These are phyloP conservation scores for Chlorella ohadii DNA, from an alignment of 139 green algal genomes.

Conservation along the genomic window DNA sequence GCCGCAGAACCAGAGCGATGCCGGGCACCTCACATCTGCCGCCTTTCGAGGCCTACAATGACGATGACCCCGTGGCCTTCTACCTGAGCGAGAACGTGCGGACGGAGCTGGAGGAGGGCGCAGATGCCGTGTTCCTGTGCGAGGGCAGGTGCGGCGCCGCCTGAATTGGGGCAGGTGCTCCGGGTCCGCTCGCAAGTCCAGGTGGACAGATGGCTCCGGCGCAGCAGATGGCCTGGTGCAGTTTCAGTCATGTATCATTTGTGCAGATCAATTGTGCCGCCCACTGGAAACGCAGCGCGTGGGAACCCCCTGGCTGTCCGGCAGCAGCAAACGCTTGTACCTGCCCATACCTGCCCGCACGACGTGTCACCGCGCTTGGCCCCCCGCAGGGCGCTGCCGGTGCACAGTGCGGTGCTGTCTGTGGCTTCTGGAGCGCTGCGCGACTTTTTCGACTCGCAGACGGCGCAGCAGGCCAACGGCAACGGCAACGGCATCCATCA, in stretches of 20 bases:
- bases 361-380: too few relatives aligned
- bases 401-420: slow-evolving; percentile 4
- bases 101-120: neutral
- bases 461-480: neutral
- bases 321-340: too few relatives aligned
- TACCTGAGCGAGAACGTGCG: neutral
- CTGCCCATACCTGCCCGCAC: too few relatives aligned
- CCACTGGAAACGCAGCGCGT: too few relatives aligned
- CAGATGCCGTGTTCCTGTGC: slow-evolving; percentile 6
- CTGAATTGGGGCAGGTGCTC: too few relatives aligned
- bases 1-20: too few relatives aligned
- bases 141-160: slow-evolving; percentile 13
- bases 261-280: too few relatives aligned
- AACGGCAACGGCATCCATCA: neutral
- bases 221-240: too few relatives aligned
- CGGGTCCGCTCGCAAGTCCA: too few relatives aligned
- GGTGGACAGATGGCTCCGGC: too few relatives aligned
- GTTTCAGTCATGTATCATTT: too few relatives aligned
- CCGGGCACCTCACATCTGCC: neutral
- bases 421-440: neutral
- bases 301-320: too few relatives aligned
- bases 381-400: neutral
- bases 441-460: neutral
- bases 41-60: neutral
- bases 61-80: neutral